Evolutionary conservation across 371 early-diverging fungal species (phyloP).

Genomic region (Mortierella polycephala): DNA sequence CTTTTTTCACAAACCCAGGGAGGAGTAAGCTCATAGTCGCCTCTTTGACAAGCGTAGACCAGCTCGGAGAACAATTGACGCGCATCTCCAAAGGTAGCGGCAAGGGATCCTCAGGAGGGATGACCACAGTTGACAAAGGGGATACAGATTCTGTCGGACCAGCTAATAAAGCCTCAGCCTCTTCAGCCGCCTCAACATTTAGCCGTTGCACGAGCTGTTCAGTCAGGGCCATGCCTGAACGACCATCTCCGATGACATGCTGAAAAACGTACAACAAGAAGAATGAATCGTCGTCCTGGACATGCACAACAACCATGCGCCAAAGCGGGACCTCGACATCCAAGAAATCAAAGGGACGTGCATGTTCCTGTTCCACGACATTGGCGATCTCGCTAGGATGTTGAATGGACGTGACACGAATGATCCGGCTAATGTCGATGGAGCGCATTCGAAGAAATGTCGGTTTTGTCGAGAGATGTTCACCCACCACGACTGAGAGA

Average conservation of each 20-base stretch:
- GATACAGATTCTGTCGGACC: not conserved
- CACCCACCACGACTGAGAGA: slow-evolving; percentile 24
- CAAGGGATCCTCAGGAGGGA: slow-evolving; percentile 9
- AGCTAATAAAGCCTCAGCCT: not conserved
- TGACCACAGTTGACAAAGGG: slow-evolving; percentile 14
- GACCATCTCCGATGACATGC: slow-evolving; percentile 42
- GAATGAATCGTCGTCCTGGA: slow-evolving; percentile 31
- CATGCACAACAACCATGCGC: slow-evolving; percentile 33
- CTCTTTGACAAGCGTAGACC: slow-evolving; percentile 23
- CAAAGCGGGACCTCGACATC: slow-evolving; percentile 28
- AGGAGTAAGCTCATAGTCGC: slow-evolving; percentile 11
- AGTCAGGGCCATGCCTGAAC: slow-evolving; percentile 24
- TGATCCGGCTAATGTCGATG: slow-evolving; percentile 18
- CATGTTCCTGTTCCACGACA: slow-evolving; percentile 35
- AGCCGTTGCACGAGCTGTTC: slow-evolving; percentile 35
- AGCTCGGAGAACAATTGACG: slow-evolving; percentile 11
- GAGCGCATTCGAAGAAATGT: slow-evolving; percentile 28
- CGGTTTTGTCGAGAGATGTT: slow-evolving; percentile 28
- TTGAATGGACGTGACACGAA: slow-evolving; percentile 20
- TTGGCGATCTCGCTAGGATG: slow-evolving; percentile 1
- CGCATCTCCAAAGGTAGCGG: slow-evolving; percentile 17
- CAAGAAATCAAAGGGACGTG: slow-evolving; percentile 5
- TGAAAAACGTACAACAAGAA: slow-evolving; percentile 29
- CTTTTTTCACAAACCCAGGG: slow-evolving; percentile 24
- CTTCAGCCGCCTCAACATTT: slow-evolving; percentile 18